Base-by-base conservation (phyloP, 2,329 filamentous ascomycete genomes). In the Trichophyton schoenleinii region DNA sequence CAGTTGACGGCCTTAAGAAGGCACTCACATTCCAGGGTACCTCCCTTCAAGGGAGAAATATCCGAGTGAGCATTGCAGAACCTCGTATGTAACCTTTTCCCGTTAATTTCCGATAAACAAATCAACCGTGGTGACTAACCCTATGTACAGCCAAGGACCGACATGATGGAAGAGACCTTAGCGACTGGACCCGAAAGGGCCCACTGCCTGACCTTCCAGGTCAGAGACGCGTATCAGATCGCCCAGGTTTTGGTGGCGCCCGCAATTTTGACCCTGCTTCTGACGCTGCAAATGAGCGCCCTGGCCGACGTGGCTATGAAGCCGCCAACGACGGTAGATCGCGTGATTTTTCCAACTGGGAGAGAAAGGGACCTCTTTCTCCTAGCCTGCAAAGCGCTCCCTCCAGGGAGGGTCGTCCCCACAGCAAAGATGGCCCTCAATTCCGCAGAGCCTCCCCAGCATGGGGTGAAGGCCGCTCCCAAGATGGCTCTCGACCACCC, bases 41-140 rank as follows among this genome's bases (percentile, higher is more conserved):
- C 64, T 85, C 84, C 63, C 91, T 97, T 74, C 87, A 95, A 74
- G 91, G 91, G 68, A 87, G 94, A 68, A 88, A 86, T 71, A 91
- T 99, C 73, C 86, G 90, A 73, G 87, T 97, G 73, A 96, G 91
- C 79, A 87, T 99, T 72, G 95, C 94, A 59, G 95, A 99, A 79
- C 94, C 94, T 74, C 92, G 94, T 99, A 87, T 77, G 91, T 83
- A 55, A 57, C 46, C 15, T 20, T 66, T 70, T 44, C 2, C 15
- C n/a, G 36, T 28, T 18, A 41, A 59, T 57, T 62, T 36, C 61
- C 38, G 46, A 15, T 60, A 6, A 41, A 11, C n/a, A 48, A 13
- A 8, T 9, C 15, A 55, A 55, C 28, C 1, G 28, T 34, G 8
- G 13, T 36, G n/a, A 55, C 52, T 55, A 36, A 55, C 52, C 9